Conservation (phyloP, 164 flowering plant genomes). For the Piper betle region DNA sequence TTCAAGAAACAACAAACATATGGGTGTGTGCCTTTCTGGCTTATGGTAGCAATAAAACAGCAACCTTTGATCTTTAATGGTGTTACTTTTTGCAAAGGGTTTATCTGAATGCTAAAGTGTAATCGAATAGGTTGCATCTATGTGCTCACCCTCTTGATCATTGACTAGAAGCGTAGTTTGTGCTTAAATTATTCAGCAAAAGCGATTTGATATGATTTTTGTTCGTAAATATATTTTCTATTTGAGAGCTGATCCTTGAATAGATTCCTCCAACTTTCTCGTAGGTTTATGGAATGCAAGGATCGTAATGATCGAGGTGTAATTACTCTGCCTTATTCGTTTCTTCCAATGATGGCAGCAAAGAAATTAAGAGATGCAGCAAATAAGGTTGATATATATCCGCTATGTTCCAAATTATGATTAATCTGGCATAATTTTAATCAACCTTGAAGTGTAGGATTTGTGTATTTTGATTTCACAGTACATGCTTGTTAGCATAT, state of each 20-base stretch:
- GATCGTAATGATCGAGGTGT: conserved; percentile 79
- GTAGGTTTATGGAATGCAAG: conserved; percentile 98
- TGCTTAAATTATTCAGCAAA: neutral
- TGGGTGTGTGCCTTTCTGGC: no score
- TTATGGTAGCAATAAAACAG: no score
- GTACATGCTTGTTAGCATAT: no score
- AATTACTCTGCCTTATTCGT: conserved; percentile 64
- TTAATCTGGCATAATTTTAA: neutral
- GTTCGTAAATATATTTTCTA: neutral
- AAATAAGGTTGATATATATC: conserved; percentile 39
- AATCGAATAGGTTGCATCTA: no score
- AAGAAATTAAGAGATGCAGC: conserved; percentile 62
- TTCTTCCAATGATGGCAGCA: conserved; percentile 89
- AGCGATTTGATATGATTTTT: neutral
- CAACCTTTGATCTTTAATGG: no score
- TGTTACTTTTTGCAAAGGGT: no score
- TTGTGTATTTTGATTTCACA: neutral
- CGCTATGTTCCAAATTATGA: neutral
- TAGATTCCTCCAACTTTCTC: conserved; percentile 1
- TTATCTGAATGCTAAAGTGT: no score
- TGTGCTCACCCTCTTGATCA: no score
- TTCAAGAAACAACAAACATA: no score
- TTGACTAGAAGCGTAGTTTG: neutral
- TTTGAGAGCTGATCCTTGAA: neutral
- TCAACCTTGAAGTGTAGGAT: neutral